Conservation (phyloP, 805 yeast species). For the Yarrowia sp. region DNA sequence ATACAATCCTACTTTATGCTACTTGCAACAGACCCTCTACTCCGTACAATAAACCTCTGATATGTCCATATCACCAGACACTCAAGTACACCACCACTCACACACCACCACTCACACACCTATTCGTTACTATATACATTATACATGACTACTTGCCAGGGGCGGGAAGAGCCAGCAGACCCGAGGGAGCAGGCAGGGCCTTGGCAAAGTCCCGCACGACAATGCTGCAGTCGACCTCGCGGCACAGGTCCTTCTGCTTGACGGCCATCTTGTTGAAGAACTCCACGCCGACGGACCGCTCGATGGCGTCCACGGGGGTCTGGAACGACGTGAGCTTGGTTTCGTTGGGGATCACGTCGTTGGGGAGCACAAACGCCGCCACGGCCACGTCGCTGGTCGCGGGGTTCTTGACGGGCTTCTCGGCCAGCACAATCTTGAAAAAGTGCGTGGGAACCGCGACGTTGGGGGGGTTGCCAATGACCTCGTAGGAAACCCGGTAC, state of each 20-base stretch:
- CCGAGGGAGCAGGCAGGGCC: constrained; percentile 38
- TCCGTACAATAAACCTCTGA: no score
- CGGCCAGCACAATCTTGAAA: constrained; percentile 87
- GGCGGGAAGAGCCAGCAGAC: neutral
- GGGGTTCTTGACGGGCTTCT: constrained; percentile 47
- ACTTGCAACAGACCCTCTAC: no score
- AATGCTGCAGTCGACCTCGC: constrained; percentile 75
- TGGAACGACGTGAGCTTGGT: constrained; percentile 72
- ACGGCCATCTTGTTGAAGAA: constrained; percentile 67
- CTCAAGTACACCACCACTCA: no score
- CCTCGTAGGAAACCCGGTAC: constrained; percentile 79
- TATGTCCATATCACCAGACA: no score
- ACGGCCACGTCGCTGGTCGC: constrained; percentile 50
- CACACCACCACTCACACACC: neutral
- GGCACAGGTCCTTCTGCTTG: constrained; percentile 64
- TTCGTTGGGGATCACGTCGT: constrained; percentile 69
- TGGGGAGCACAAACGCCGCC: constrained; percentile 93
- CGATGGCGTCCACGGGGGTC: constrained; percentile 87
- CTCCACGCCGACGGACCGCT: constrained; percentile 80
- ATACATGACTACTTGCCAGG: neutral
- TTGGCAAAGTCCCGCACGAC: constrained; percentile 72
- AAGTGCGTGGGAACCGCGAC: constrained; percentile 98
- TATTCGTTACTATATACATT: neutral
- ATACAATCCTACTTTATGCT: no score
- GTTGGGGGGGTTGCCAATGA: constrained; percentile 94